Evolutionary conservation across 208 protist genomes (phyloP), one percentile per base, ranked within the genome.

Genomic region (Trypanosoma congolense): DNA sequence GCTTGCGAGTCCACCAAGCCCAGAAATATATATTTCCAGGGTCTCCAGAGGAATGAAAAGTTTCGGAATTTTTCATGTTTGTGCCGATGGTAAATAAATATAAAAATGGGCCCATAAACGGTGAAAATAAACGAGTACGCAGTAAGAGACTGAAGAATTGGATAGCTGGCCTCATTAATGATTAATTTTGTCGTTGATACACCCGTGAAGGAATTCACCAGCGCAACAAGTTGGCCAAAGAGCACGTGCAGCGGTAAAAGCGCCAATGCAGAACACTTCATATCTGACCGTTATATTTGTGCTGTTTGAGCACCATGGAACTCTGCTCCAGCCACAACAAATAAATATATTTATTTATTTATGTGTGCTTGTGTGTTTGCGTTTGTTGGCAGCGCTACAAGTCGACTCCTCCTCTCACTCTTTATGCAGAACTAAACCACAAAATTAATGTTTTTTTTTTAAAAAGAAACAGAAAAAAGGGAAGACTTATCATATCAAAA

Each of bases 1-100:
- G 92, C 95, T 42, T 97, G 92, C 16, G 96, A 59, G 55, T 98
- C 95, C 0, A 94, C 74, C 5, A 97, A 56, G 0, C 79, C 93
- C 14, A 97, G 67, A 43, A 95, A 80, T 2, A 81, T 56, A 21
- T 97, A 96, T 36, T 90, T 93, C 75, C 86, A 95, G 50, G 78
- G 90, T 9, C 41, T 61, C 29, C 67, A 43, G 19, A 82, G 68
- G 69, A 79, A 86, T 18, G 18, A 69, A 44, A 83, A 90, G 55
- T 92, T 76, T 8, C 47, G 67, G 63, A 81, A 88, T 12, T 4
- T 29, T 50, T 16, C 14, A 41, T 46, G 36, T 9, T 77, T 46
- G 53, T 71, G 64, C 19, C 53, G 73, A 67, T 69, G 63, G 6
- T 61, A 60, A 12, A 86, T 14, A 67, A 83, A 59, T 18, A 85